Evolutionary conservation across 495 filamentous ascomycete genomes (phyloP), one percentile per base, ranked within the genome.

Genomic region (Lentithecium fluviatile): DNA sequence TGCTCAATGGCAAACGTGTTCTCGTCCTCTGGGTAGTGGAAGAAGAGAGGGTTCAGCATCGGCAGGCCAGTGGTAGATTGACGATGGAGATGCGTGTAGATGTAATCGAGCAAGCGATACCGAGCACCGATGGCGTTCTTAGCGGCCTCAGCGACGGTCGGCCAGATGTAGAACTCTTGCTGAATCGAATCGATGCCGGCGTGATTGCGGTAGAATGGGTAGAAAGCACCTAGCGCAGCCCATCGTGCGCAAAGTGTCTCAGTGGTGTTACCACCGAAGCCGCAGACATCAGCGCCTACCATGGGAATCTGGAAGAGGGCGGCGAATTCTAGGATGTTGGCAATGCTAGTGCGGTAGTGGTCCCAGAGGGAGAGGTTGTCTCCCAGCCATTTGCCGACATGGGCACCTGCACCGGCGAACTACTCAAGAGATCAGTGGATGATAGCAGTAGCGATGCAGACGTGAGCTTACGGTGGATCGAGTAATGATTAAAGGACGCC

Each of bases 321-420:
- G 0, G 85, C 83, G 64, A 92, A 95, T 13, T 84, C 80, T 29
- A 94, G 74, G 74, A 88, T 81, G 56, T 81, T 79, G 4, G 82
- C 70, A 64, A 95, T 89, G 19, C 82, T 83, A 32, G 78, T 73
- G 7, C 85, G 82, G 73, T 91, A 92, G 45, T 88, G 77, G n/a
- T 78, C 73, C 90, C 90, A 95, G 36, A 79, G 69, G 37, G 84
- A 83, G 11, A 83, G 46, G 70, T 95, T 95, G 75, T 95, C 90
- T 10, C 90, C 90, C 1, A 91, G 82, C 90, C 90, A 95, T 65
- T 95, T 86, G 6, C 89, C 90, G n/a, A 92, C 89, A 25, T 86
- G 78, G 38, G 76, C 70, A 8, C 90, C 90, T 13, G 88, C 86
- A 23, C 90, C 90, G 2, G 87, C 85, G 68, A 91, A 95, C 53